Conservation (phyloP, 2,329 filamentous ascomycete genomes). For the Aplosporella prunicola region DNA sequence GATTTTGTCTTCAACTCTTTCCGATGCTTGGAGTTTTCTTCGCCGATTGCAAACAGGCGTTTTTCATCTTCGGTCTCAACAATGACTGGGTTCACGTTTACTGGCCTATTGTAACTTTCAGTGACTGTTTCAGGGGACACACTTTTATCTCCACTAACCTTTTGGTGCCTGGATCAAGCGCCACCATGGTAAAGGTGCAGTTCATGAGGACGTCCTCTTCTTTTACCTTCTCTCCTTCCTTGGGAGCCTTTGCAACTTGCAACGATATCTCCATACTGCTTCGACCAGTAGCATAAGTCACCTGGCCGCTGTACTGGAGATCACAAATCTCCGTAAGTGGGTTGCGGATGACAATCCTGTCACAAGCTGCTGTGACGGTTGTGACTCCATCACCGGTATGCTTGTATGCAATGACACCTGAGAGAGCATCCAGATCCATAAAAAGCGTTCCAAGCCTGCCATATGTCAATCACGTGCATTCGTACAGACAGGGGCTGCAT, state of each 20-base stretch:
- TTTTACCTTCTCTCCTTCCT: conserved; percentile 45
- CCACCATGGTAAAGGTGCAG: conserved; percentile 73
- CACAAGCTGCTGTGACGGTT: conserved; percentile 55
- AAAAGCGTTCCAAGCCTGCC: conserved; percentile 57
- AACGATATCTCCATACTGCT: conserved; percentile 67
- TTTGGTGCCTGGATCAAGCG: conserved; percentile 58
- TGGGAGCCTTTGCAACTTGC: conserved; percentile 59
- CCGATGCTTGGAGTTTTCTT: conserved; percentile 57
- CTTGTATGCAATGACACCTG: conserved; percentile 67
- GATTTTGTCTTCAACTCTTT: conserved; percentile 52
- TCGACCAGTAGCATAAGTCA: conserved; percentile 62
- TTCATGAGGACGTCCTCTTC: conserved; percentile 57
- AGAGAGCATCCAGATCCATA: conserved; percentile 72
- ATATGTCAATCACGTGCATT: conserved; percentile 1
- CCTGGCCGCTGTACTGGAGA: conserved; percentile 59
- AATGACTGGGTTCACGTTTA: conserved; percentile 51
- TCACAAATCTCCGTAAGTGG: conserved; percentile 70
- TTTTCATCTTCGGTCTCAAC: conserved; percentile 58
- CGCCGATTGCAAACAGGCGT: conserved; percentile 51
- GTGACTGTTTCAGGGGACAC: neutral
- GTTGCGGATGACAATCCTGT: conserved; percentile 57
- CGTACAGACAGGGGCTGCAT: neutral
- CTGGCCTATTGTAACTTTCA: conserved; percentile 38
- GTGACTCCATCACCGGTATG: conserved; percentile 56
- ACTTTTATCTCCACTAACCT: no score